These are phyloP conservation scores for Letharia columbiana DNA, from an alignment of 495 filamentous ascomycete genomes.

Conservation along the genomic window DNA sequence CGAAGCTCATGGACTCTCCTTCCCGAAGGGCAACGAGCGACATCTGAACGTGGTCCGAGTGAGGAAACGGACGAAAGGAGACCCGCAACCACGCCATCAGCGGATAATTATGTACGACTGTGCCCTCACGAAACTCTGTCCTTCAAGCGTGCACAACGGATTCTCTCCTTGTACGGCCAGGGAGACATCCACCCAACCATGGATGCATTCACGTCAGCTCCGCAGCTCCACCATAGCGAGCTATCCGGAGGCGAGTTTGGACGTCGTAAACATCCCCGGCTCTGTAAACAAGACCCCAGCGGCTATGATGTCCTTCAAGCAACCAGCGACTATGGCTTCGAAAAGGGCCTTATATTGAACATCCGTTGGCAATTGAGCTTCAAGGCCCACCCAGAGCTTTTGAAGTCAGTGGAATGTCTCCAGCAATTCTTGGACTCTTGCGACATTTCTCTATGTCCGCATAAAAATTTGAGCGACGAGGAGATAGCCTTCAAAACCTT, in stretches of 20 bases:
- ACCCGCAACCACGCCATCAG: not conserved
- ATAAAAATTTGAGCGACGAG: constrained; percentile 1
- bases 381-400: not conserved
- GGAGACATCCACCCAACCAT: constrained; percentile 2
- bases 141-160: not conserved
- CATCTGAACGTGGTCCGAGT: not conserved
- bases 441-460: not conserved
- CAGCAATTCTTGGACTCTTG: constrained; percentile 2
- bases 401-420: not conserved
- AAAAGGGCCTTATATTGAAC: not conserved
- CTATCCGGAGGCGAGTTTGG: constrained; percentile 1
- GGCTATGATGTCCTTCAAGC: constrained; percentile 7
- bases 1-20: constrained; percentile 1
- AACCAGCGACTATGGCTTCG: constrained; percentile 3
- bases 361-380: constrained; percentile 2
- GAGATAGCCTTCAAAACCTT: not conserved
- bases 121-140: constrained; percentile 5
- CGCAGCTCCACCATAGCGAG: not conserved
- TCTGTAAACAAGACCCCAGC: constrained; percentile 1
- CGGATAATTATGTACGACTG: not conserved
- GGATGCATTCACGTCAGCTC: not conserved
- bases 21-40: not conserved
- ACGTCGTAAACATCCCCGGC: not conserved
- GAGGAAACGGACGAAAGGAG: not conserved
- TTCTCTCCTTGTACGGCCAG: not conserved